Percentiles rank a stretch among this genome's conserved stretches.
phyloP scores from a whole-genome alignment of 345 rosid genomes.

The Atalantia buxifolia region DNA sequence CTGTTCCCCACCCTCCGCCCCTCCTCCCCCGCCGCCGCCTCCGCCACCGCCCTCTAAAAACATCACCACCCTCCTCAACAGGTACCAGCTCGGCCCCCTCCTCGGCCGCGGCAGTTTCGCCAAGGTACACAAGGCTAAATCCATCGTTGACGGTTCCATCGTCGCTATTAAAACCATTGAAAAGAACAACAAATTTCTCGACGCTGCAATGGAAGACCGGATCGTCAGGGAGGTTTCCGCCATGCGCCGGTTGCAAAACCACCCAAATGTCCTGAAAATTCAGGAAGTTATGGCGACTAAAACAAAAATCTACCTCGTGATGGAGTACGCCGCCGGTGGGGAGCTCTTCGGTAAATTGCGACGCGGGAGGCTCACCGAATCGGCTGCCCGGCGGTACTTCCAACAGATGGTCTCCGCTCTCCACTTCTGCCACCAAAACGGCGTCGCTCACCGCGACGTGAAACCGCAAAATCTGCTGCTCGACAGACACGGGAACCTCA shows the following conservation, averaged over 20 bases:
- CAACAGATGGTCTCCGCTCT: conserved; percentile 82
- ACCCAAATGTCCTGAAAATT: conserved; percentile 73
- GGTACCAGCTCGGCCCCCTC: conserved; percentile 55
- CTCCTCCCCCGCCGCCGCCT: neutral
- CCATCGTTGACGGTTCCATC: conserved; percentile 33
- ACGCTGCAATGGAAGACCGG: conserved; percentile 52
- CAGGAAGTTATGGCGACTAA: conserved; percentile 87
- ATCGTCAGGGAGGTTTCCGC: conserved; percentile 74
- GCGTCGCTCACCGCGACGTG: conserved; percentile 82
- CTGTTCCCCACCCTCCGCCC: neutral
- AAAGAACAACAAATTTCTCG: conserved; percentile 37
- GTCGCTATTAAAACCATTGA: conserved; percentile 75
- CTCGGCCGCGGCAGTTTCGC: conserved; percentile 79
- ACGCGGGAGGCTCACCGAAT: conserved; percentile 46
- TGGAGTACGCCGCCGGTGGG: conserved; percentile 81
- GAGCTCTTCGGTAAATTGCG: conserved; percentile 52
- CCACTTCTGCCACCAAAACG: conserved; percentile 72
- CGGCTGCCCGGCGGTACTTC: conserved; percentile 58
- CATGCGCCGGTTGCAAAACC: conserved; percentile 75
- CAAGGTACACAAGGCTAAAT: conserved; percentile 58
- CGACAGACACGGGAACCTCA: conserved; percentile 58
- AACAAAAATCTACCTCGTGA: conserved; percentile 70
- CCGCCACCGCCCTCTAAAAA: conserved; percentile 1
- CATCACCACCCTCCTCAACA: conserved; percentile 47
- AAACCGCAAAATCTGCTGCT: conserved; percentile 87